Evolutionary conservation across 768 basidiomycete species (phyloP), one percentile per base, ranked within the genome.

Genomic region (Podaxis sp.): DNA sequence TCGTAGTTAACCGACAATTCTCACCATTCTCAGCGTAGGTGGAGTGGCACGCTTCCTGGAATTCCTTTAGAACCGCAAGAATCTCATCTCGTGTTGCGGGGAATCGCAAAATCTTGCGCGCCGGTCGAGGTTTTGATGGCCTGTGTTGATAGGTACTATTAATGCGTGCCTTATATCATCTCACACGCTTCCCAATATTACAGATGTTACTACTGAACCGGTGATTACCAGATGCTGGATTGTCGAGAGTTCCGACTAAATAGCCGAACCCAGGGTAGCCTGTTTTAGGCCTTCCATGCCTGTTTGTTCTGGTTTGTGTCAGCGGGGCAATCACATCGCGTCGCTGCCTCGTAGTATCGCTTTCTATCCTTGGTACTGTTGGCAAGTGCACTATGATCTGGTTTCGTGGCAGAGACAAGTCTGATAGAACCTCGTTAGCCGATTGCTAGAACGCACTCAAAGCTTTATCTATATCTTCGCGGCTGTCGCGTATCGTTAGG

Each of bases 231-330:
- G 36, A 59, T 59, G 58, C 36, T 25, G 49, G 19, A 40, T 59
- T 59, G 58, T 51, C 50, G 49, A 59, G 49, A 13, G 33, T 46
- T 58, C 33, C 58, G 58, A 59, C 58, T 59, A 59, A 59, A 13
- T 59, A 59, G 58, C 58, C 58, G 58, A 59, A 59, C 58, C 40
- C 58, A 59, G 58, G 49, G 58, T 59, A 59, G 49, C 37, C 49
- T 37, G 19, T 59, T 59, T 51, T 59, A 17, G 57, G 49, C 25
- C 47, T 24, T 33, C 15, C 58, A 51, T 25, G 24, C 49, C 46
- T 57, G 27, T 51, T 59, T 52, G 49, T 38, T 8, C 50, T 27
- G 47, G 19, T 58, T 49, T 50, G 46, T 15, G 4, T 15, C 22
- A 33, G 57, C 36, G 19, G 15, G 54, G 54, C 38, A 41, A 37